phyloP scores from a whole-genome alignment of 75 land plant genomes.

The Chamaecyparis obtusa region DNA sequence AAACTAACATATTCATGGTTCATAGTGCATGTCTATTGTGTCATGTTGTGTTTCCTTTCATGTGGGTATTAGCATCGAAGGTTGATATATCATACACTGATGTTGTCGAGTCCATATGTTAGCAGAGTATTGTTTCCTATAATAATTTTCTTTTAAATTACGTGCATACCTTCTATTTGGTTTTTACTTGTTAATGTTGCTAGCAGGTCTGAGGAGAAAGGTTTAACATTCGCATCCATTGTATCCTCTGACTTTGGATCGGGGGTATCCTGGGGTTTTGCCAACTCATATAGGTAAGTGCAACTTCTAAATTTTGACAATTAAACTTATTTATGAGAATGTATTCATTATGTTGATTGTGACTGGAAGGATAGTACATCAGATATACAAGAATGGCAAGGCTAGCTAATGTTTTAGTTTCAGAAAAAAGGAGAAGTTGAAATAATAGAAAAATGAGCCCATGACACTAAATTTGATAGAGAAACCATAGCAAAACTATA shows the following conservation, averaged over 20 bases:
- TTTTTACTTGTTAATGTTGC: background rate
- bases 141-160: background rate
- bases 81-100: background rate
- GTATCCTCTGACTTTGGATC: conserved; percentile 25
- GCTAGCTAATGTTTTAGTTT: background rate
- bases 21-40: background rate
- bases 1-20: background rate
- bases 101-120: conserved; percentile 1
- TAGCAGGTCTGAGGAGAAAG: conserved; percentile 20
- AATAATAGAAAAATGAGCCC: background rate
- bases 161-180: background rate
- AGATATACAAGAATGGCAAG: background rate
- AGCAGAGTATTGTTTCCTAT: background rate
- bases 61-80: background rate
- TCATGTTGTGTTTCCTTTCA: background rate
- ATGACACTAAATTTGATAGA: background rate
- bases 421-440: background rate
- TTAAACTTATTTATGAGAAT: background rate
- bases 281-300: conserved; percentile 21
- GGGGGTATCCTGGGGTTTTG: conserved; percentile 27
- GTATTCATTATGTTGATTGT: background rate
- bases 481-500: background rate
- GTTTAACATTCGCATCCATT: conserved; percentile 22
- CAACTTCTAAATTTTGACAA: background rate
- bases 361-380: background rate